Percentiles rank a stretch among this genome's conserved stretches.
Evolutionary conservation across 495 filamentous ascomycete genomes (phyloP).

Genomic region (Tuber microsphaerosporum): DNA sequence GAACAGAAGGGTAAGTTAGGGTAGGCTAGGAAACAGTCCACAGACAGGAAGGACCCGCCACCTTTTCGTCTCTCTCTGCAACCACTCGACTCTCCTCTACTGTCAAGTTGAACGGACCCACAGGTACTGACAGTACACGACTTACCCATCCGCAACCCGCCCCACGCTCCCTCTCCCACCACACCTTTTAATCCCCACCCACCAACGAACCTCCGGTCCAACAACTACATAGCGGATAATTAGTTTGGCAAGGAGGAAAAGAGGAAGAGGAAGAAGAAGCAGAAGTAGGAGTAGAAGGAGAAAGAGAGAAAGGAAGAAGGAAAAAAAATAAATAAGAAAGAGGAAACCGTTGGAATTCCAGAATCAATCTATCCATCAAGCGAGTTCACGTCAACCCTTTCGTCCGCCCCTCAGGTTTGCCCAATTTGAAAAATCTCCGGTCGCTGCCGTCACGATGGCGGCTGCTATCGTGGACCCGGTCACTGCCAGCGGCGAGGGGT

Average conservation of each 20-base stretch:
- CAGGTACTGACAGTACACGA: not conserved
- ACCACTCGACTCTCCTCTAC: not conserved
- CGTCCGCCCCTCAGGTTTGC: constrained; percentile 16
- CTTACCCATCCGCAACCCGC: not conserved
- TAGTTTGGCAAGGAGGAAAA: not conserved
- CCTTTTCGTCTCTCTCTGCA: not conserved
- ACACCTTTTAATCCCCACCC: not conserved
- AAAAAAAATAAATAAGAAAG: constrained; percentile 1
- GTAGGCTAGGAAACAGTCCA: not conserved
- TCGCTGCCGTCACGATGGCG: constrained; percentile 35
- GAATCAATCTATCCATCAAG: constrained; percentile 3
- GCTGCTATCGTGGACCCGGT: constrained; percentile 19
- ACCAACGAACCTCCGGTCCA: not conserved
- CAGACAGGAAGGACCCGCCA: constrained; percentile 4
- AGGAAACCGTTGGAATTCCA: constrained; percentile 15
- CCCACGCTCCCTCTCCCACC: not conserved
- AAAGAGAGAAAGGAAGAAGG: not conserved
- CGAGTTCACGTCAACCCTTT: constrained; percentile 4
- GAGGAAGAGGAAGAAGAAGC: not conserved
- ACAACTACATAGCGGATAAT: not conserved
- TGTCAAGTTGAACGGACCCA: not conserved
- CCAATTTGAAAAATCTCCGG: constrained; percentile 13
- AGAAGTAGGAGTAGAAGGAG: not conserved
- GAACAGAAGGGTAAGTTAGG: not conserved
- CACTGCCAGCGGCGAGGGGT: constrained; percentile 28